Evolutionary conservation across 1,284 basidiomycete species (phyloP).

Genomic region (Agroathelia rolfsii): DNA sequence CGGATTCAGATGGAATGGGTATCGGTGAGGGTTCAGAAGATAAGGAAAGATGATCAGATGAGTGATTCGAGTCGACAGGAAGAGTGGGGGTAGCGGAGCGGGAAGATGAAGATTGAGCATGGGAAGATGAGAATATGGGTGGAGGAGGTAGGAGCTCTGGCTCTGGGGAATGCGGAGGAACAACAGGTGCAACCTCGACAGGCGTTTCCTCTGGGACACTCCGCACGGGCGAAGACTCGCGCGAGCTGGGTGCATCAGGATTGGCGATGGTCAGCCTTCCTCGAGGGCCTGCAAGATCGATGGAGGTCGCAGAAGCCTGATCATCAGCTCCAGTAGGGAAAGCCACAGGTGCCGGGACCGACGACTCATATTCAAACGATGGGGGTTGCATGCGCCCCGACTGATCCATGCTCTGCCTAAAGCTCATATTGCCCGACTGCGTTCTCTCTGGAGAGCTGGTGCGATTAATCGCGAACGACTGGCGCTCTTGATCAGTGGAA

Average conservation of each 20-base stretch:
- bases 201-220: slow-evolving; percentile 21
- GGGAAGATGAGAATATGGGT: slow-evolving; percentile 7
- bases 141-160: not conserved
- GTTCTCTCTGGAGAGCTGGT: slow-evolving; percentile 25
- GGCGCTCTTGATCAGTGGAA: slow-evolving; percentile 11
- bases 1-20: slow-evolving; percentile 5
- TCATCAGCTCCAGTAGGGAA: slow-evolving; percentile 26
- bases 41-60: slow-evolving; percentile 1
- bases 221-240: slow-evolving; percentile 33
- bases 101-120: slow-evolving; percentile 18
- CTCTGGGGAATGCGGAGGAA: slow-evolving; percentile 4
- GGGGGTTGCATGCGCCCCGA: slow-evolving; percentile 34
- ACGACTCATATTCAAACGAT: slow-evolving; percentile 17
- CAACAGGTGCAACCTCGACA: slow-evolving; percentile 4
- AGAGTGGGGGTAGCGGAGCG: slow-evolving; percentile 13
- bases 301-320: slow-evolving; percentile 39
- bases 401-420: slow-evolving; percentile 15
- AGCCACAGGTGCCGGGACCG: slow-evolving; percentile 14
- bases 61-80: not conserved
- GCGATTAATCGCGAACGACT: slow-evolving; percentile 18
- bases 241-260: slow-evolving; percentile 49
- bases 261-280: slow-evolving; percentile 66
- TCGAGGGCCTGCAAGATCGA: slow-evolving; percentile 47
- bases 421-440: slow-evolving; percentile 17
- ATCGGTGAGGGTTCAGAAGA: slow-evolving; percentile 9